Conservation (phyloP, 306 rosid species). For the Neltuma alba region DNA sequence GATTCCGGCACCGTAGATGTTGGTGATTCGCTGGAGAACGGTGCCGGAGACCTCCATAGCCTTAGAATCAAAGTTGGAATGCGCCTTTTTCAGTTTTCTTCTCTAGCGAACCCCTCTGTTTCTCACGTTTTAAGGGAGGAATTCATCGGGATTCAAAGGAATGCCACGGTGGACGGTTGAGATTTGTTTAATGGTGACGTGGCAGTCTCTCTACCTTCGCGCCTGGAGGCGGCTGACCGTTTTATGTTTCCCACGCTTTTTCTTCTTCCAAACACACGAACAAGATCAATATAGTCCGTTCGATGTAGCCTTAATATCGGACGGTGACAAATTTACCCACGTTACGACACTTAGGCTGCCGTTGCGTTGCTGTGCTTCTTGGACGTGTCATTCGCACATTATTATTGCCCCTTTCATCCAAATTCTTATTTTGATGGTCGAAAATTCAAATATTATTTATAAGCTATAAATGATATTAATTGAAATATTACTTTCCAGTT, state of each 20-base stretch:
- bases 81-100: not conserved
- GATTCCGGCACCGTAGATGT: slow-evolving; percentile 26
- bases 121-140: not conserved
- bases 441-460: too few species aligned
- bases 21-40: slow-evolving; percentile 46
- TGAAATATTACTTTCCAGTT: too few species aligned
- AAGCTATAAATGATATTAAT: too few species aligned
- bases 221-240: slow-evolving; percentile 36
- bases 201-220: slow-evolving; percentile 6
- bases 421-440: too few species aligned
- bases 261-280: slow-evolving; percentile 23
- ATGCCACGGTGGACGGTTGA: slow-evolving; percentile 36
- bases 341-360: slow-evolving; percentile 18
- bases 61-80: slow-evolving; percentile 9
- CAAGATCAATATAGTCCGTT: not conserved
- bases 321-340: not conserved
- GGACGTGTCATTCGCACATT: not conserved
- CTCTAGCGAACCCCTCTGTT: not conserved
- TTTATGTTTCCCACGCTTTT: slow-evolving; percentile 32
- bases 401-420: not conserved
- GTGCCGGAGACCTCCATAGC: slow-evolving; percentile 74
- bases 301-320: not conserved
- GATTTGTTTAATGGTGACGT: slow-evolving; percentile 39
- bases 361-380: not conserved
- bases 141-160: too few species aligned